Evolutionary conservation across 345 rosid genomes (phyloP).

Genomic region (Noccaea caerulescens): DNA sequence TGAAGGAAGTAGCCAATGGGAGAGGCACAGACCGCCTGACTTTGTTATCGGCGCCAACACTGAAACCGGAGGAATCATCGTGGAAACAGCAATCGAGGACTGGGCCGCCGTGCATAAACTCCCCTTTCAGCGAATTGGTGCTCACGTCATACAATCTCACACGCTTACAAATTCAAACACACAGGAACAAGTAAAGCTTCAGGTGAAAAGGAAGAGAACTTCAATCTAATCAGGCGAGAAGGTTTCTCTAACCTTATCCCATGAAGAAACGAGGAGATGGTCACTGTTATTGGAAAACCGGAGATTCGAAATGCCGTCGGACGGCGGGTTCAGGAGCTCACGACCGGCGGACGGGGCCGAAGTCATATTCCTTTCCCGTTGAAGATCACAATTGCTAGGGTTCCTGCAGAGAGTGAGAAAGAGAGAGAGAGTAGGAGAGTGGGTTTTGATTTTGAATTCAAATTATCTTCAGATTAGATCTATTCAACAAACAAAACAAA

Average conservation of each 20-base stretch:
- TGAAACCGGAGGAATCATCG: constrained; percentile 96
- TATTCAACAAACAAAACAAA: too few relatives aligned
- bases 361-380: constrained; percentile 34
- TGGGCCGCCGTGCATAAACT: constrained; percentile 90
- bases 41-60: constrained; percentile 77
- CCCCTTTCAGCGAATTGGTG: constrained; percentile 73
- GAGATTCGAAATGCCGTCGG: constrained; percentile 95
- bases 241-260: constrained; percentile 80
- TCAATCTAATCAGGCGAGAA: not conserved
- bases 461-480: not conserved
- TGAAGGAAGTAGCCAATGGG: too few relatives aligned
- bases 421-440: not conserved
- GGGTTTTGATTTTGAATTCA: constrained; percentile 29
- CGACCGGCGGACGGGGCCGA: constrained; percentile 73
- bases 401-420: not conserved
- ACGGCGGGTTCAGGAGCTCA: constrained; percentile 82
- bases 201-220: constrained; percentile 4
- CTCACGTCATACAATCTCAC: constrained; percentile 89
- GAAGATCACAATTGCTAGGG: constrained; percentile 35
- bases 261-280: constrained; percentile 95
- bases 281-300: constrained; percentile 97
- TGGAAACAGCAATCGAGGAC: constrained; percentile 99
- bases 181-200: not conserved
- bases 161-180: constrained; percentile 45
- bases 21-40: constrained; percentile 59